Evolutionary conservation across 2,329 filamentous ascomycete genomes (phyloP), one percentile per base, ranked within the genome.

Genomic region (Fusarium ramigenum): DNA sequence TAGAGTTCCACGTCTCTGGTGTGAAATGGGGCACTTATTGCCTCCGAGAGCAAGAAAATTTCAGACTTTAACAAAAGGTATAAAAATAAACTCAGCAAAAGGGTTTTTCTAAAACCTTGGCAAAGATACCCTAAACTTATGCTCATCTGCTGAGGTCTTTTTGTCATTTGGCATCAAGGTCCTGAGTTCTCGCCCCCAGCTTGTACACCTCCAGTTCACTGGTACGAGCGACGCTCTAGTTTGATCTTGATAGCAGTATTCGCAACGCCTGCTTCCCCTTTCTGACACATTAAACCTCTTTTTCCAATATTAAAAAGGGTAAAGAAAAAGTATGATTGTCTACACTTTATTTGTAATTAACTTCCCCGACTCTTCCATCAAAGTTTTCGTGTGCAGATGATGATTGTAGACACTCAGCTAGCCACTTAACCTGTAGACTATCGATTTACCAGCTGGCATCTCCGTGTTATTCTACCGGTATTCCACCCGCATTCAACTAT

Each of bases 221-320:
- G 28, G 28, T 28, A 14, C 0, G 9, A 15, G 10, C 25, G n/a
- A 16, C 15, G 8, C 4, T 23, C 0, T 2, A 10, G 8, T 25
- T 7, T 36, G 18, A 15, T 52, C 12, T 21, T 4, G 4, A 11
- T 16, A 5, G 1, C 9, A 11, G 6, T 8, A 3, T 52, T 25
- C 9, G 18, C 18, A 25, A 21, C 12, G 9, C 9, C 32, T 16
- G 4, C 49, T 11, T 21, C n/a, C 11, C 12, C 25, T 36, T 9
- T 19, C 4, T 21, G 6, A 7, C 7, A 11, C 0, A 25, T 36
- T 7, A 6, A 8, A 23, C 34, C 34, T 36, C 34, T 16, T 4
- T 34, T 34, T 34, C 34, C 15, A 34, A 34, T 34, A 34, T 15
- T 16, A 34, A 34, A 15, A 34, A 34, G 15, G 34, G 16, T 34